These are phyloP conservation scores for Pestalotiopsis fici DNA, from an alignment of 2,329 filamentous ascomycete species.

Conservation along the genomic window DNA sequence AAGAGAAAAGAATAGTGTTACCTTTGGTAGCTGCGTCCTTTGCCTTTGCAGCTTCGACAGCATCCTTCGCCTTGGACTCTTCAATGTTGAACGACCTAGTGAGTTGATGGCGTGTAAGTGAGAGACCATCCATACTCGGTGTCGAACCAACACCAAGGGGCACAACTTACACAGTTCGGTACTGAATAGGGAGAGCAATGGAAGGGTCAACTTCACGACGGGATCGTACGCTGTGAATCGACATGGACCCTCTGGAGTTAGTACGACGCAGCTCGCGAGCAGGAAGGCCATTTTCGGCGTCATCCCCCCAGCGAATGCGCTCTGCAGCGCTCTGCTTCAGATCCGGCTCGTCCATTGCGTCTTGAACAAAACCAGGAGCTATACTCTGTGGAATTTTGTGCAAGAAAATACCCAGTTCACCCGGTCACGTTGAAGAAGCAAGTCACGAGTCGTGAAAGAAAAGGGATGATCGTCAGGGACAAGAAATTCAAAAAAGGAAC, in stretches of 20 bases:
- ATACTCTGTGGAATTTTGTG: background rate
- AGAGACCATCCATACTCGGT: slow-evolving; percentile 3
- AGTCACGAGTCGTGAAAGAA: background rate
- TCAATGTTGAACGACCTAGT: slow-evolving; percentile 56
- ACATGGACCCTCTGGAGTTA: slow-evolving; percentile 38
- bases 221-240: slow-evolving; percentile 39
- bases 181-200: slow-evolving; percentile 51
- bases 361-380: background rate
- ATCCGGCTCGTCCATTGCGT: slow-evolving; percentile 25
- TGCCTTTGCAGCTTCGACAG: slow-evolving; percentile 37
- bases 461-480: background rate
- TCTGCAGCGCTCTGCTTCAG: slow-evolving; percentile 23
- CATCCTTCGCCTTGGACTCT: slow-evolving; percentile 50
- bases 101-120: background rate
- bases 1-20: slow-evolving; percentile 7
- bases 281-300: slow-evolving; percentile 33
- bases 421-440: background rate
- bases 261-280: slow-evolving; percentile 23
- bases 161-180: slow-evolving; percentile 50
- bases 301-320: slow-evolving; percentile 35
- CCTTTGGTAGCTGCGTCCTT: slow-evolving; percentile 43
- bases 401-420: background rate
- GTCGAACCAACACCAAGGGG: background rate
- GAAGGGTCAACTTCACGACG: slow-evolving; percentile 40
- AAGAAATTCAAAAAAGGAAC: background rate